phyloP scores from a whole-genome alignment of 164 flowering plant genomes.

The Paratinospora sagittata region DNA sequence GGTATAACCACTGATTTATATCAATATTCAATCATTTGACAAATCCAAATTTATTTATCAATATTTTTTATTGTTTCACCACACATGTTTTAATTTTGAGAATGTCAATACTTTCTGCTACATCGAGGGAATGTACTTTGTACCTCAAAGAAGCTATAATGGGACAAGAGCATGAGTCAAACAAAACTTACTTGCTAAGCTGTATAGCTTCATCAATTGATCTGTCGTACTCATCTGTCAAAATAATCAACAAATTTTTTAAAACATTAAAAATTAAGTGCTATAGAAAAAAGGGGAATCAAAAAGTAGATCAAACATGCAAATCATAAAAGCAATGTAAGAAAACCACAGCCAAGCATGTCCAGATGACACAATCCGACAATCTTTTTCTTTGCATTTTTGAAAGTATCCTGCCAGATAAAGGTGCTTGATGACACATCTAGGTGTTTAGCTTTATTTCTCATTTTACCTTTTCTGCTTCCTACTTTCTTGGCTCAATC shows the following conservation, averaged over 20 bases:
- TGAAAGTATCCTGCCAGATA: not conserved
- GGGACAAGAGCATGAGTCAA: not conserved
- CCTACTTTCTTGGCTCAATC: too few relatives aligned
- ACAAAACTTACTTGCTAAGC: slow-evolving; percentile 26
- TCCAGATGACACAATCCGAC: not conserved
- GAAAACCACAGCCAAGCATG: not conserved
- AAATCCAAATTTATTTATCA: too few relatives aligned
- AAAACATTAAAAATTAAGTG: not conserved
- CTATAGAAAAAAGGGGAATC: slow-evolving; percentile 1
- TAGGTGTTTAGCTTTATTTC: not conserved
- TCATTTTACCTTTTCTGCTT: too few relatives aligned
- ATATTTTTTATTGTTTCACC: not conserved
- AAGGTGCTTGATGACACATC: slow-evolving; percentile 1
- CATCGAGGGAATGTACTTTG: not conserved
- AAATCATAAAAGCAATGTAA: not conserved
- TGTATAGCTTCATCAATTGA: slow-evolving; percentile 41
- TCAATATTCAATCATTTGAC: too few relatives aligned
- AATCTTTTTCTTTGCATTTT: not conserved
- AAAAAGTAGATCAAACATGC: not conserved
- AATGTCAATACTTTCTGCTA: too few relatives aligned
- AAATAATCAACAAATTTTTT: not conserved
- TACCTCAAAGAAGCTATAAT: not conserved
- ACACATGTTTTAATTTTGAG: not conserved
- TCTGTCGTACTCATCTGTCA: slow-evolving; percentile 46
- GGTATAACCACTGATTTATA: too few relatives aligned